These are phyloP conservation scores for Sporisorium scitamineum DNA, from an alignment of 1,284 basidiomycete genomes.

Conservation along the genomic window DNA sequence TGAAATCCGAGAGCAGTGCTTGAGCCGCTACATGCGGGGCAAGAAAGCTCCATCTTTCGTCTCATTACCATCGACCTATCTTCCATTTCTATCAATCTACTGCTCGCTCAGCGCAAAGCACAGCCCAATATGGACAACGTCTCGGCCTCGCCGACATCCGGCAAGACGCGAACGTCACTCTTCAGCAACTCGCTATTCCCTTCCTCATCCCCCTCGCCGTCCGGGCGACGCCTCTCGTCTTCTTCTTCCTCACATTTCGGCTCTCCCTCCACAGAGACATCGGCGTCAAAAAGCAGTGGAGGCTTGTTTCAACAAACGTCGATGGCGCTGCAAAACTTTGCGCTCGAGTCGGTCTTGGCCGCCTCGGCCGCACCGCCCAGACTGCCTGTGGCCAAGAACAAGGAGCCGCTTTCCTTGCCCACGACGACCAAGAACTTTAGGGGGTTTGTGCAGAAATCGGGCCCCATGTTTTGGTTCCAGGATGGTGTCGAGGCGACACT, in stretches of 20 bases:
- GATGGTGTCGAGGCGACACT: slow-evolving; percentile 66
- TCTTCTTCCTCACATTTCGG: slow-evolving; percentile 22
- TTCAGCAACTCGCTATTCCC: slow-evolving; percentile 38
- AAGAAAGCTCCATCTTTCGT: not conserved
- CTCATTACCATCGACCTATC: not conserved
- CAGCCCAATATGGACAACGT: slow-evolving; percentile 32
- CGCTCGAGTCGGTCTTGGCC: slow-evolving; percentile 59
- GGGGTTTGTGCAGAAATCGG: slow-evolving; percentile 67
- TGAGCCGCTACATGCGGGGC: slow-evolving; percentile 2
- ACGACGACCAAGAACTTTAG: slow-evolving; percentile 67
- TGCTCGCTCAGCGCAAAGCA: not conserved
- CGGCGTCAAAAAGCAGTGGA: not conserved
- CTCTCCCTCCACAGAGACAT: slow-evolving; percentile 22
- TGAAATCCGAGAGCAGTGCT: slow-evolving; percentile 3
- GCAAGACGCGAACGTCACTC: slow-evolving; percentile 28
- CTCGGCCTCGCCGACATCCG: slow-evolving; percentile 36
- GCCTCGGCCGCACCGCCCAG: slow-evolving; percentile 58
- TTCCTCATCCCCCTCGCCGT: slow-evolving; percentile 13
- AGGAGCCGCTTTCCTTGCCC: slow-evolving; percentile 62
- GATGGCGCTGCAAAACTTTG: slow-evolving; percentile 52
- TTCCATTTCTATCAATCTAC: not conserved
- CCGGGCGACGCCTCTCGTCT: slow-evolving; percentile 23
- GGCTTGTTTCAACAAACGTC: slow-evolving; percentile 51
- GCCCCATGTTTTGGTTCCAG: slow-evolving; percentile 67
- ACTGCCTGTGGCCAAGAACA: slow-evolving; percentile 63